Percentiles rank a stretch among this genome's conserved stretches.
Conservation (phyloP, 257 asterid species). For the Pogostemon cablin region DNA sequence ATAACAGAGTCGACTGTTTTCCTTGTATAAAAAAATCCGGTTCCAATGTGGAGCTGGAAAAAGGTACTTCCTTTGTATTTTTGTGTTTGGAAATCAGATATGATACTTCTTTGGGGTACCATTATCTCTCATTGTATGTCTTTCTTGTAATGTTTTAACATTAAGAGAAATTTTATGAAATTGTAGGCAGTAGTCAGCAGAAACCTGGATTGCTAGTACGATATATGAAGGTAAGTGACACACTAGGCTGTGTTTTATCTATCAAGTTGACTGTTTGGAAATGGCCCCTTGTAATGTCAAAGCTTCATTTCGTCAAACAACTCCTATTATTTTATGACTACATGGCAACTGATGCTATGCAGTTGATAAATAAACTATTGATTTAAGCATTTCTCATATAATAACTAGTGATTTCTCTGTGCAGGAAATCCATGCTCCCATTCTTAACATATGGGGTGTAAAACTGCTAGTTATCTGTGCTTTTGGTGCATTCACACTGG, state of each 20-base stretch:
- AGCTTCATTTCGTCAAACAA: not conserved
- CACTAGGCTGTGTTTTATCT: slow-evolving; percentile 24
- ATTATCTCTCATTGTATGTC: slow-evolving; percentile 27
- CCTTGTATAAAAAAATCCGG: slow-evolving; percentile 74
- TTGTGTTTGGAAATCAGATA: not conserved
- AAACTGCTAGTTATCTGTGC: slow-evolving; percentile 72
- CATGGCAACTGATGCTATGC: not conserved
- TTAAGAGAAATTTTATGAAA: slow-evolving; percentile 33
- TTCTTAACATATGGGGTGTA: slow-evolving; percentile 84
- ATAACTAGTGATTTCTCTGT: slow-evolving; percentile 30
- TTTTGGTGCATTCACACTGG: slow-evolving; percentile 82
- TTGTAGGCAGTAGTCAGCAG: slow-evolving; percentile 67
- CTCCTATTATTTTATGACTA: not conserved
- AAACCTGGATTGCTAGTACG: slow-evolving; percentile 84
- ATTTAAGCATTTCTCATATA: slow-evolving; percentile 9
- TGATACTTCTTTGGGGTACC: slow-evolving; percentile 20
- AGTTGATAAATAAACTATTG: not conserved
- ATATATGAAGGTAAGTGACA: slow-evolving; percentile 83
- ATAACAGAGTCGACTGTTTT: slow-evolving; percentile 85
- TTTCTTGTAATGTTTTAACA: slow-evolving; percentile 28
- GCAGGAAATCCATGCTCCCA: slow-evolving; percentile 91
- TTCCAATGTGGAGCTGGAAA: slow-evolving; percentile 64
- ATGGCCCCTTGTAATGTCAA: not conserved
- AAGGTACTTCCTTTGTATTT: slow-evolving; percentile 51
- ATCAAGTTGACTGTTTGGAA: not conserved